phyloP scores from a whole-genome alignment of 257 asterid genomes.

The Ocimum tenuiflorum region DNA sequence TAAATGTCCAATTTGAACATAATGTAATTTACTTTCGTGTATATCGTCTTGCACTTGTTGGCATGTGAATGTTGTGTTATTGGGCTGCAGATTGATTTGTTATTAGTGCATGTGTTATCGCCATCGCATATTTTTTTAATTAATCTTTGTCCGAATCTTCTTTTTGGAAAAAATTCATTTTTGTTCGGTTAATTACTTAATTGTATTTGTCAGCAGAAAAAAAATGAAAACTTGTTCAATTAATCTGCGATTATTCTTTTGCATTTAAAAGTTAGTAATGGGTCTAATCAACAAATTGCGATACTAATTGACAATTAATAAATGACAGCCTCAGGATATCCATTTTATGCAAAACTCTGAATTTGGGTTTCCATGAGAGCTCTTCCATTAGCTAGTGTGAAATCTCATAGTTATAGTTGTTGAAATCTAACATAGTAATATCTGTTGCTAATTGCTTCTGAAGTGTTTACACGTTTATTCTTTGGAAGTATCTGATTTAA shows the following conservation, averaged over 20 bases:
- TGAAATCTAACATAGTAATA: too few relatives aligned
- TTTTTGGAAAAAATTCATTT: not conserved
- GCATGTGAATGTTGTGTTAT: not conserved
- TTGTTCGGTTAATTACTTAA: not conserved
- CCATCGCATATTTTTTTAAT: not conserved
- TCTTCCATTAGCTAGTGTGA: not conserved
- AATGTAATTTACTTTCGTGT: not conserved
- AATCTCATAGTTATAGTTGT: not conserved
- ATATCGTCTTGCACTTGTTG: not conserved
- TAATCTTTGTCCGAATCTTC: not conserved
- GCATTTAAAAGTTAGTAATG: not conserved
- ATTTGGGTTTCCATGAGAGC: not conserved
- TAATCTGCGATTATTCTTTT: not conserved
- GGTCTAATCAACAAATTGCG: not conserved
- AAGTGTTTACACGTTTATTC: not conserved
- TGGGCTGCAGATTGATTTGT: not conserved
- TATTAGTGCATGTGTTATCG: not conserved
- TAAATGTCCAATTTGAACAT: not conserved
- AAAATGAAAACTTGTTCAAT: not conserved
- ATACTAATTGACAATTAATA: conserved; percentile 1
- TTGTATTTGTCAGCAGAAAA: not conserved
- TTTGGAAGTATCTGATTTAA: not conserved
- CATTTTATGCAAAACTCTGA: not conserved
- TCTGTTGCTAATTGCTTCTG: not conserved
- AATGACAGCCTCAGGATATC: not conserved